Base-by-base conservation (phyloP, 2,329 filamentous ascomycete genomes). In the Penicillium sp. region DNA sequence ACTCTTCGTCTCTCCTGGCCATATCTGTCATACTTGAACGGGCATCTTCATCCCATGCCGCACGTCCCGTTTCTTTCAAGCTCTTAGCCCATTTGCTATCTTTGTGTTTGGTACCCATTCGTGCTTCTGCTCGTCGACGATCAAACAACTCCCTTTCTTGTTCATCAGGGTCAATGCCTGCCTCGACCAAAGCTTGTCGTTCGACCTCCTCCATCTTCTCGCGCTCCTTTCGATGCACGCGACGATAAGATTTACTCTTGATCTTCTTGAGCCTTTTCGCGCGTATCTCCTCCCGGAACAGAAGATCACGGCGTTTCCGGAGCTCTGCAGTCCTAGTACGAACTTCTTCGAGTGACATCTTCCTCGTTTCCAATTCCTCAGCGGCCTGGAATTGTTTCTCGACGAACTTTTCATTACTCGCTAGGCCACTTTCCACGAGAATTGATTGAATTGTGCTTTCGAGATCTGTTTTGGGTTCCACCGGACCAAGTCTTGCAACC, bases 241-340 rank as follows among this genome's bases (percentile, higher is more conserved):
- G 87, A 55, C 93, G 89, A 70, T 96, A 99, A 0, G 91, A 84
- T 73, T 97, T 99, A 70, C 90, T 95, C 81, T 99, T 99, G 77
- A 99, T 99, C 79, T 97, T 97, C 77, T 97, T 96, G 75, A 99
- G 91, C 23, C 94, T 87, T 75, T 92, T 95, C 7, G 91, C 84
- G 56, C 91, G 88, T 45, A 91, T 87, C 67, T 95, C 88, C 74
- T 97, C 93, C 11, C 92, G 83, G 65, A 95, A 96, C 62, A 93
- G 82, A 7, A 96, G 76, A 66, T 97, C 93, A 63, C 94, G 83
- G 61, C 90, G 86, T 70, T 86, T 86, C 12, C 94, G 86, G 56
- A 93, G 82, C 67, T 92, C 85, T 48, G 87, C 85, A 56, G 87
- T 81, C 23, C 90, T 81, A 48, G 87, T 87, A 69, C 87, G 83